Evolutionary conservation across 2,329 filamentous ascomycete genomes (phyloP).

Genomic region (Fusarium staphyleae): DNA sequence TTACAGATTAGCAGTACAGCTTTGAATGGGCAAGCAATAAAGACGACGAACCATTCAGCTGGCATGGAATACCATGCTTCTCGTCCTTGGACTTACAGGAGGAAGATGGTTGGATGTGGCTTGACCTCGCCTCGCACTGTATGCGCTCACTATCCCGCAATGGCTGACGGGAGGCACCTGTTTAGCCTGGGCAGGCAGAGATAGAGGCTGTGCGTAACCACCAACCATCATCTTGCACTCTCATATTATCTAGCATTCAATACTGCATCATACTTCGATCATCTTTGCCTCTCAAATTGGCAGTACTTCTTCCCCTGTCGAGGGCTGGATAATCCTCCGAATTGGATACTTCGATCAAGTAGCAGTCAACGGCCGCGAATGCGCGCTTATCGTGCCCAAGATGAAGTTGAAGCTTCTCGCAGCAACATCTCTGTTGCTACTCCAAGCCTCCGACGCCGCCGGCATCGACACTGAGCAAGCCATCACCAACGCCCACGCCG

Average conservation of each 20-base stretch:
- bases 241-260: conserved; percentile 7
- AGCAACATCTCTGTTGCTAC: conserved; percentile 37
- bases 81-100: neutral
- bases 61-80: no score
- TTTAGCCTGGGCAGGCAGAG: neutral
- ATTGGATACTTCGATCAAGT: conserved; percentile 4
- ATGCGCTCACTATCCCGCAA: neutral
- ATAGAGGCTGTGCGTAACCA: neutral
- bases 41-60: neutral
- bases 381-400: conserved; percentile 7
- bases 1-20: neutral
- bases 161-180: neutral
- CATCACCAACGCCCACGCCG: conserved; percentile 24
- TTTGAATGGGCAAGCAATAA: no score
- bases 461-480: conserved; percentile 41
- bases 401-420: conserved; percentile 41
- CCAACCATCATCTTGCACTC: conserved; percentile 10
- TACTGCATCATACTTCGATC: conserved; percentile 24
- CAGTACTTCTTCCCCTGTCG: conserved; percentile 4
- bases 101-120: neutral
- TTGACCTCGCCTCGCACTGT: conserved; percentile 1
- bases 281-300: conserved; percentile 1
- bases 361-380: conserved; percentile 4
- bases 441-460: conserved; percentile 40
- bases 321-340: conserved; percentile 2